Base-by-base conservation (phyloP, 805 yeast species). In the Cyberlindnera saturnus region DNA sequence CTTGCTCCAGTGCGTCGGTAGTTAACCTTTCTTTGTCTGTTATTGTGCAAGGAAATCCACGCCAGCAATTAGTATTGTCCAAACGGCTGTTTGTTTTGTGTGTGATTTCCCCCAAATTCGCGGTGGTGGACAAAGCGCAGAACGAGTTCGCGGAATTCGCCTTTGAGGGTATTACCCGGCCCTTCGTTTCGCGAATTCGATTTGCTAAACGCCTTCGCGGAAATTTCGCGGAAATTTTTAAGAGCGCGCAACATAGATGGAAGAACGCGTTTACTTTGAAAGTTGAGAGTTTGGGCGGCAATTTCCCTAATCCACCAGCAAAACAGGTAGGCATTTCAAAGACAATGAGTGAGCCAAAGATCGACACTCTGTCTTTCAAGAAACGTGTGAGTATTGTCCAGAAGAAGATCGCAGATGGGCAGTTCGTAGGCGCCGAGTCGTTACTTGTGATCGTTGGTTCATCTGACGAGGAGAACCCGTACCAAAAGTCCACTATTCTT, bases 401-500 rank as follows among this genome's bases (percentile, higher is more conserved):
- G 49, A 63, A 63, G 52, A 61, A 57, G 38, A 32, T 53, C 26
- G 44, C 38, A 28, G 42, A 43, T 4, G 40, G 44, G 19, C 52
- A 45, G 5, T 71, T 75, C 55, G 62, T 66, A 14, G 68, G 68
- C 13, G 75, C 73, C 20, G 61, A 71, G 37, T 73, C 82, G 8
- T 51, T 84, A 29, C 56, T 88, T 47, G 76, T 86, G 37, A 78
- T 86, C 13, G 82, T 85, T 38, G 98, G 97, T 11, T 85, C 95
- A 7, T 71, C 86, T 36, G 89, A 87, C 59, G 93, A 86, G 47
- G 91, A 85, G 50, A 85, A 88, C 61, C 95, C 96, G 38, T 89
- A 87, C 64, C 88, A 85, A 60, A 87, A 87, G 64, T 82, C 95
- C 11, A 81, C 95, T 1, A 82, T 85, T 36, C 65, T 90, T 38